phyloP scores from a whole-genome alignment of 1,284 basidiomycete genomes.

The Somion occarium region DNA sequence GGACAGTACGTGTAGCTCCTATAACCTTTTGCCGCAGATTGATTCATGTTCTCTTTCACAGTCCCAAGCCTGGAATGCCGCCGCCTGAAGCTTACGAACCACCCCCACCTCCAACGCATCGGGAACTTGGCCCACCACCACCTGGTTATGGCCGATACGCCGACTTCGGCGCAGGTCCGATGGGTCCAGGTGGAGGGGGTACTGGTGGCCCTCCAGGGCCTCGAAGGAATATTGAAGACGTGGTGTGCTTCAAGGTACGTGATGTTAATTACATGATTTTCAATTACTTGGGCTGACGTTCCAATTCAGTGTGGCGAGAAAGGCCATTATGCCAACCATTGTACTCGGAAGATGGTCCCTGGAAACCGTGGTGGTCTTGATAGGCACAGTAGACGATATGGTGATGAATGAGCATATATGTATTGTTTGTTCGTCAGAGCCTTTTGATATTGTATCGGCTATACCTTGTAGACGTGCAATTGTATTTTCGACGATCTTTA shows the following conservation, averaged over 20 bases:
- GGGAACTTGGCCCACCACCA: slow-evolving; percentile 86
- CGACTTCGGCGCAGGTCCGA: slow-evolving; percentile 62
- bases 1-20: slow-evolving; percentile 73
- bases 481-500: too few species aligned
- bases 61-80: slow-evolving; percentile 73
- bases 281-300: slow-evolving; percentile 13
- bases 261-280: slow-evolving; percentile 8
- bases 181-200: neutral
- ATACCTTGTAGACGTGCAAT: too few species aligned
- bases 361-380: slow-evolving; percentile 75
- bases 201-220: slow-evolving; percentile 31
- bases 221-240: slow-evolving; percentile 78
- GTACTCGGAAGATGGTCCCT: slow-evolving; percentile 80
- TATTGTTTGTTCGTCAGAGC: too few species aligned
- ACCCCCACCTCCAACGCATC: slow-evolving; percentile 68
- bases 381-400: slow-evolving; percentile 30
- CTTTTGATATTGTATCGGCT: too few species aligned
- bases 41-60: slow-evolving; percentile 28
- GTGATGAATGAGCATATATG: slow-evolving; percentile 24
- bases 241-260: slow-evolving; percentile 85
- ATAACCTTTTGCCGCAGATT: slow-evolving; percentile 7
- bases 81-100: slow-evolving; percentile 75
- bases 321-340: slow-evolving; percentile 94
- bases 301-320: slow-evolving; percentile 72
- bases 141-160: slow-evolving; percentile 86